A percentile compares a stretch with the other conserved stretches of the same genome.
Conservation (phyloP, 805 yeast genomes). For the Saturnispora gosingensis region DNA sequence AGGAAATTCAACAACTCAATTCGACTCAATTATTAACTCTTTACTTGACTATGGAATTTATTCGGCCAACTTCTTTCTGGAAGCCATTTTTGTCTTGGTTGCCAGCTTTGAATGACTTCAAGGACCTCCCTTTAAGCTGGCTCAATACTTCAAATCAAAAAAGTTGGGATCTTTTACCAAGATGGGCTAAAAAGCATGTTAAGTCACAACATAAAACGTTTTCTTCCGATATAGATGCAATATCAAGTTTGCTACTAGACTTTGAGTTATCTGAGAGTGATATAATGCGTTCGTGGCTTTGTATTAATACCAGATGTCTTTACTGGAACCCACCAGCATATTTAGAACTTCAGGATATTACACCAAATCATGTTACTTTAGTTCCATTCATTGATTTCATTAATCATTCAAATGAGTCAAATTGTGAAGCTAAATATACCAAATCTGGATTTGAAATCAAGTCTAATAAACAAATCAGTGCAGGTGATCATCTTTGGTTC, state of each 20-base stretch:
- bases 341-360: conserved; percentile 5
- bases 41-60: conserved; percentile 38
- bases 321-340: conserved; percentile 53
- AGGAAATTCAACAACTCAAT: conserved; percentile 34
- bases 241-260: background rate
- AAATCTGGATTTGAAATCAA: conserved; percentile 44
- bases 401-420: conserved; percentile 54
- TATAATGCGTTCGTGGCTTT: conserved; percentile 70
- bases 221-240: conserved; percentile 33
- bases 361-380: conserved; percentile 65
- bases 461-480: conserved; percentile 25
- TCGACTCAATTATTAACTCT: conserved; percentile 54
- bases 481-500: conserved; percentile 52
- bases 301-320: conserved; percentile 85
- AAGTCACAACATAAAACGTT: conserved; percentile 36
- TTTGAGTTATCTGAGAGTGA: conserved; percentile 15
- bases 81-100: conserved; percentile 54
- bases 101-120: conserved; percentile 49
- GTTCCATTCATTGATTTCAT: conserved; percentile 88
- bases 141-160: background rate
- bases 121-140: conserved; percentile 60
- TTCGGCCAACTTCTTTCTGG: conserved; percentile 49
- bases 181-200: conserved; percentile 32
- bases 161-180: conserved; percentile 35
- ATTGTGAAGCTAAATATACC: conserved; percentile 42